Conservation (phyloP, 1,284 basidiomycete species). For the Tilletia walkeri region DNA sequence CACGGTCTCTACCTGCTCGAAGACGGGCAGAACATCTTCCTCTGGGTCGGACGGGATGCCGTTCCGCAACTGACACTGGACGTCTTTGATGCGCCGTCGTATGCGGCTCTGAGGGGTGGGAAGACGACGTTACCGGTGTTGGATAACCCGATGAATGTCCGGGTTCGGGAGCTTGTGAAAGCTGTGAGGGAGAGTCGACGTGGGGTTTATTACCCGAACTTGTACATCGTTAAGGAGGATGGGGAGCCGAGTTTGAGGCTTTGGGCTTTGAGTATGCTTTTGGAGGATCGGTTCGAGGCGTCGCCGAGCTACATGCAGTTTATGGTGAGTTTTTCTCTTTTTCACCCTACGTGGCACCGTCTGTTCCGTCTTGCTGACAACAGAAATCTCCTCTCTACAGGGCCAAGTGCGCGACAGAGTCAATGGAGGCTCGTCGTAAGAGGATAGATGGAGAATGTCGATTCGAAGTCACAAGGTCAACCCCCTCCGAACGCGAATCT, state of each 20-base stretch:
- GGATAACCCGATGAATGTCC: conserved; percentile 88
- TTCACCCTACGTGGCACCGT: neutral
- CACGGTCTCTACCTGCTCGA: conserved; percentile 97
- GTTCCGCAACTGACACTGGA: conserved; percentile 91
- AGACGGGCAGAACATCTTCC: conserved; percentile 94
- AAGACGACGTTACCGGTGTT: conserved; percentile 86
- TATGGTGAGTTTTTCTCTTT: conserved; percentile 56
- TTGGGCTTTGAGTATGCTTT: conserved; percentile 90
- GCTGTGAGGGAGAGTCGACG: conserved; percentile 82
- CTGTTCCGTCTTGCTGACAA: neutral
- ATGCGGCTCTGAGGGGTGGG: conserved; percentile 83
- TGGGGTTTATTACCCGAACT: conserved; percentile 85
- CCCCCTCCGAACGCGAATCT: too few relatives aligned
- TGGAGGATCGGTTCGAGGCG: conserved; percentile 93
- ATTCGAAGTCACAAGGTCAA: too few relatives aligned
- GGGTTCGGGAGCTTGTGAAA: conserved; percentile 86
- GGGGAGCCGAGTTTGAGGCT: conserved; percentile 82
- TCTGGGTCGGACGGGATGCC: conserved; percentile 95
- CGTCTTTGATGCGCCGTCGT: conserved; percentile 86
- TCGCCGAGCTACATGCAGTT: conserved; percentile 95
- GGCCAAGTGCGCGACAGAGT: conserved; percentile 15
- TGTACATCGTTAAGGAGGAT: conserved; percentile 98
- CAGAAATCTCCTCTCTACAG: neutral
- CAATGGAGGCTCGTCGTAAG: conserved; percentile 15
- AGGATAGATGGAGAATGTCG: neutral